These are phyloP conservation scores for Neofusicoccum kwambonambiense DNA, from an alignment of 2,329 filamentous ascomycete genomes.

Conservation along the genomic window DNA sequence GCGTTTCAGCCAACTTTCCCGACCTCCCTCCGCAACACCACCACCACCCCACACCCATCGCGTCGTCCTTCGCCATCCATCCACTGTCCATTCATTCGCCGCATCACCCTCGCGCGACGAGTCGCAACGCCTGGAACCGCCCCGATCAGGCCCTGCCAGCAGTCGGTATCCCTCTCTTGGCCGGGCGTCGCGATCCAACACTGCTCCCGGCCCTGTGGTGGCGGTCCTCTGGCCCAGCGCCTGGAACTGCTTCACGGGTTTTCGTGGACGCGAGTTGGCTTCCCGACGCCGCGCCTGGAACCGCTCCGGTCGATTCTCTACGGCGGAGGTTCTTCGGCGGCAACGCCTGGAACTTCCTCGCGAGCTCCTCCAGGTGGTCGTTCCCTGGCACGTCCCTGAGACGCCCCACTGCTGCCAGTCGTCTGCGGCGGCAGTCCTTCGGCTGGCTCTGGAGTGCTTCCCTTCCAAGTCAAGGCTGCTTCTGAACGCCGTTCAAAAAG, in stretches of 20 bases:
- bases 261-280: neutral
- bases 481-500: neutral
- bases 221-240: neutral
- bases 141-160: neutral
- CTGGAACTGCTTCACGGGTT: neutral
- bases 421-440: neutral
- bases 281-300: neutral
- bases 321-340: neutral
- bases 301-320: neutral
- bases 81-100: too few relatives aligned
- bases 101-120: too few relatives aligned
- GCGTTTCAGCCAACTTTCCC: too few relatives aligned
- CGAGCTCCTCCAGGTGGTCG: neutral
- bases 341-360: conserved; percentile 2
- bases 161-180: too few relatives aligned
- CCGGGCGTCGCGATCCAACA: too few relatives aligned
- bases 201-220: neutral
- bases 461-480: conserved; percentile 2
- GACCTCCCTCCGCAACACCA: too few relatives aligned
- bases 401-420: neutral
- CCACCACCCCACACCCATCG: too few relatives aligned
- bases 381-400: neutral
- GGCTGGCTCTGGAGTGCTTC: neutral
- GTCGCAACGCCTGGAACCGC: neutral
- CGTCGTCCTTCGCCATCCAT: too few relatives aligned